Percentiles rank a stretch among this genome's conserved stretches.
Conservation (phyloP, 2,329 filamentous ascomycete genomes). For the Colletotrichum tanaceti region DNA sequence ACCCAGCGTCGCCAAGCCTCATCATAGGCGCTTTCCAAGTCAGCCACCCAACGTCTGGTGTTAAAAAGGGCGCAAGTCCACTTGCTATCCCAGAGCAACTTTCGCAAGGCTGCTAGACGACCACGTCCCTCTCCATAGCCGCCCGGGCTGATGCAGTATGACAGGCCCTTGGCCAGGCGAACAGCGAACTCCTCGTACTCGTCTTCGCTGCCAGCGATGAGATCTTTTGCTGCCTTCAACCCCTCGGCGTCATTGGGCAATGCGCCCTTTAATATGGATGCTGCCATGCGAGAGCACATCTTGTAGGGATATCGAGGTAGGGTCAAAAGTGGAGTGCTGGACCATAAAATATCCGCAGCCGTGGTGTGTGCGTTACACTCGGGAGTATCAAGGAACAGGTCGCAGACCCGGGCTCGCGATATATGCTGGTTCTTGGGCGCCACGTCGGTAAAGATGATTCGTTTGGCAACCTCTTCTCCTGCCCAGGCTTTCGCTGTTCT, state of each 20-base stretch:
- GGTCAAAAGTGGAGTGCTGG: slow-evolving; percentile 91
- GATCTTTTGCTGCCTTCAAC: slow-evolving; percentile 72
- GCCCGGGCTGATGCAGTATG: slow-evolving; percentile 62
- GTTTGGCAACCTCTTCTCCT: slow-evolving; percentile 82
- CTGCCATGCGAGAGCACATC: slow-evolving; percentile 99
- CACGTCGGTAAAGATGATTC: slow-evolving; percentile 95
- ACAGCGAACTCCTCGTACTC: slow-evolving; percentile 87
- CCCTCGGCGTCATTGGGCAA: slow-evolving; percentile 80
- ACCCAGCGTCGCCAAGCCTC: slow-evolving; percentile 93
- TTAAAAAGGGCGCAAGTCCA: slow-evolving; percentile 92
- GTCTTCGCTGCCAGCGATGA: slow-evolving; percentile 81
- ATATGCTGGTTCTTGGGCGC: slow-evolving; percentile 96
- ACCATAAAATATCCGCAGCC: slow-evolving; percentile 96
- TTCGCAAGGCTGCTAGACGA: slow-evolving; percentile 81
- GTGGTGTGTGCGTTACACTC: slow-evolving; percentile 99
- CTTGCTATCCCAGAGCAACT: slow-evolving; percentile 82
- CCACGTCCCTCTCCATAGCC: slow-evolving; percentile 70
- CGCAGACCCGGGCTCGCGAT: slow-evolving; percentile 87
- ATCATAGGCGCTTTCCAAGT: slow-evolving; percentile 89
- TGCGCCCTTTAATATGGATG: slow-evolving; percentile 91
- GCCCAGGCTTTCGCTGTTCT: slow-evolving; percentile 87
- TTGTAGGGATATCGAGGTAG: slow-evolving; percentile 94
- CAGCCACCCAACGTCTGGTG: slow-evolving; percentile 88
- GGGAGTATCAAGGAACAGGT: slow-evolving; percentile 95
- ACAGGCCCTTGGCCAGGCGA: slow-evolving; percentile 71